Percentiles rank a stretch among this genome's conserved stretches.
Conservation (phyloP, 2,329 filamentous ascomycete species). For the Ophiocordyceps polyrhachis-furcata region DNA sequence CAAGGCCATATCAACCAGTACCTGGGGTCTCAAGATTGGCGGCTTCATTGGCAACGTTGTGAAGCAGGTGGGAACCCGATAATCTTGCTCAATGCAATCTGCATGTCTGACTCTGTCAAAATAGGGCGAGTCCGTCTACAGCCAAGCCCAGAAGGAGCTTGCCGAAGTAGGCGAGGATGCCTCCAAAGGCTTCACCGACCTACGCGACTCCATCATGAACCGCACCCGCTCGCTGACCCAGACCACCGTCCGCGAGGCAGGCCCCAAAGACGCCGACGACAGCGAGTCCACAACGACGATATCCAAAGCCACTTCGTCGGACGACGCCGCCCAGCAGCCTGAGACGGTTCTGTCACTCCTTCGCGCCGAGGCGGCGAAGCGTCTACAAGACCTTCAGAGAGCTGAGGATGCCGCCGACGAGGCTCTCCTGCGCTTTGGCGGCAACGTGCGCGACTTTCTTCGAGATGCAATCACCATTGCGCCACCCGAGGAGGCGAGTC, state of each 20-base stretch:
- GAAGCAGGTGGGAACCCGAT: slow-evolving; percentile 51
- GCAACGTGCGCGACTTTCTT: slow-evolving; percentile 76
- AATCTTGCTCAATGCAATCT: too few relatives aligned
- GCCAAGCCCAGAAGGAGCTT: slow-evolving; percentile 72
- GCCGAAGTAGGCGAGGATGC: slow-evolving; percentile 64
- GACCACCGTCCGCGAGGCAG: slow-evolving; percentile 19
- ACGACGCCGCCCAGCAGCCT: slow-evolving; percentile 25
- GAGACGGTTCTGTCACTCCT: slow-evolving; percentile 60
- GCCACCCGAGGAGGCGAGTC: slow-evolving; percentile 40
- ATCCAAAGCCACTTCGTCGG: slow-evolving; percentile 17
- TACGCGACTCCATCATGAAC: slow-evolving; percentile 48
- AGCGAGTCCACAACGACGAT: slow-evolving; percentile 29
- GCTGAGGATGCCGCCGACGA: slow-evolving; percentile 95
- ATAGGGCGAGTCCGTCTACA: slow-evolving; percentile 68
- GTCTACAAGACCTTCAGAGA: slow-evolving; percentile 72
- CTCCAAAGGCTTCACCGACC: slow-evolving; percentile 55
- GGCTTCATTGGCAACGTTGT: slow-evolving; percentile 83
- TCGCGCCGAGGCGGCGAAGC: slow-evolving; percentile 57
- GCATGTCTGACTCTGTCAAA: slow-evolving; percentile 3
- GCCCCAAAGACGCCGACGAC: slow-evolving; percentile 14
- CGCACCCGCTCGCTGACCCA: slow-evolving; percentile 60
- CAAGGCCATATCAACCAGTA: slow-evolving; percentile 75
- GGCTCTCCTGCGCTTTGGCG: slow-evolving; percentile 77
- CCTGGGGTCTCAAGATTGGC: slow-evolving; percentile 78
- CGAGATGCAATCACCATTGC: slow-evolving; percentile 79